Base-by-base conservation (phyloP, 106 monocot genomes). In the Dendrobium officinale region DNA sequence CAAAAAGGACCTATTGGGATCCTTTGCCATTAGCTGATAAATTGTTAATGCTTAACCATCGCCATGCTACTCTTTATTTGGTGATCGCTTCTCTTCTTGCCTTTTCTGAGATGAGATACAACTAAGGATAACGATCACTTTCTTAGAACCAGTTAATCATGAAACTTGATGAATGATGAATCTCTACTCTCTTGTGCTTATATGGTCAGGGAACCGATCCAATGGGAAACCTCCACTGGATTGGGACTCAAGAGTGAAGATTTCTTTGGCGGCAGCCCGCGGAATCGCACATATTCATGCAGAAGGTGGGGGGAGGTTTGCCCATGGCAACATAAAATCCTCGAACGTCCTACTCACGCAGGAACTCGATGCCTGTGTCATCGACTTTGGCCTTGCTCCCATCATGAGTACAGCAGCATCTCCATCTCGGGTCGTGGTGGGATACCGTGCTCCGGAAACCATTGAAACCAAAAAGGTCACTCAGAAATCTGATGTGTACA, bases 291-390 rank as follows among this genome's bases (percentile, higher is more conserved):
- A 86, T 72, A 85, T 92, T 22, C 92, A 92, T 68, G 29, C 82
- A 0, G 78, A 87, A 77, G 87, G 87, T 7, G 84, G 85, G 4
- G 84, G 82, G 9, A 89, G 86, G 73, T 79, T 89, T 29, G 55
- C 42, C 29, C 92, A 92, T 77, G 92, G 92, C 27, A 92, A 92
- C 88, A 86, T 92, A 17, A 89, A 89, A 77, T 85, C 92, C 67
- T 79, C 85, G 15, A 92, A 92, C 17, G 59, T 89, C 68, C 84
- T 92, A 7, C 79, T 92, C 44, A 70, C 83, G 18, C 67, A 78
- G 17, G 80, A 86, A 17, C 75, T 78, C 11, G 85, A 88, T 9
- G 84, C 86, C 5, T 80, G 73, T 18, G 84, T 91, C 43, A 79
- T 85, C 5, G 88, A 91, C 42, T 76, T 84, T 29, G 88, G 90